phyloP scores from a whole-genome alignment of 768 basidiomycete genomes.

The Leccinum aurantiacum region DNA sequence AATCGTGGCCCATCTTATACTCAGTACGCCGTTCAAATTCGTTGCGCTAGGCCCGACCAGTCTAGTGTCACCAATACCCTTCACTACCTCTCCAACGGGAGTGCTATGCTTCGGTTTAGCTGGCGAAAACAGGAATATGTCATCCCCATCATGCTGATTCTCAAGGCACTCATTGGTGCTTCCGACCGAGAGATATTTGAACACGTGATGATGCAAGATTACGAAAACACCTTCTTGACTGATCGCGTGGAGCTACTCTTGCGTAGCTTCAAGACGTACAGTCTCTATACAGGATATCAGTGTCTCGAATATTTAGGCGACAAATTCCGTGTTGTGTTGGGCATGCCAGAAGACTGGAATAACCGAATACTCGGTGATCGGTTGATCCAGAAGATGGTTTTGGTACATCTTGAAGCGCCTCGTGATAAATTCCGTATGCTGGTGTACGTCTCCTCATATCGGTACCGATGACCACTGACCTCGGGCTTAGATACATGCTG shows the following conservation, averaged over 20 bases:
- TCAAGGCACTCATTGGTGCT: slow-evolving; percentile 89
- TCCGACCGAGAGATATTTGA: slow-evolving; percentile 97
- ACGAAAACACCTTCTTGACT: slow-evolving; percentile 94
- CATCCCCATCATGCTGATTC: slow-evolving; percentile 93
- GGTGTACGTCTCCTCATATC: slow-evolving; percentile 48
- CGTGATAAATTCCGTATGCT: slow-evolving; percentile 95
- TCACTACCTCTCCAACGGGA: slow-evolving; percentile 97
- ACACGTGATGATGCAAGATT: slow-evolving; percentile 94
- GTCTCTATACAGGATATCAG: slow-evolving; percentile 81
- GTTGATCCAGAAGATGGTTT: slow-evolving; percentile 80
- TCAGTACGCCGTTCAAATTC: slow-evolving; percentile 90
- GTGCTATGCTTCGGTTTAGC: slow-evolving; percentile 93
- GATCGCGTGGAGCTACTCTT: slow-evolving; percentile 94
- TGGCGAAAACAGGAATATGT: slow-evolving; percentile 99
- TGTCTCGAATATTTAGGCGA: slow-evolving; percentile 95
- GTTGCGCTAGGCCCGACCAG: slow-evolving; percentile 92
- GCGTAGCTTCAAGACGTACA: slow-evolving; percentile 93
- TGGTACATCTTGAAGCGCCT: slow-evolving; percentile 85
- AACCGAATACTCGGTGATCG: slow-evolving; percentile 78
- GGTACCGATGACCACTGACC: slow-evolving; percentile 7
- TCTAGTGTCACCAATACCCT: slow-evolving; percentile 91
- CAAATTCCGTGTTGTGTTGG: slow-evolving; percentile 92
- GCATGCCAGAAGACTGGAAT: slow-evolving; percentile 90
- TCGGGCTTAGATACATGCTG: slow-evolving; percentile 82
- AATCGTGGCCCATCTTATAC: slow-evolving; percentile 96